Evolutionary conservation across 768 basidiomycete species (phyloP), one percentile per base, ranked within the genome.

Genomic region (Auricularia sp.): DNA sequence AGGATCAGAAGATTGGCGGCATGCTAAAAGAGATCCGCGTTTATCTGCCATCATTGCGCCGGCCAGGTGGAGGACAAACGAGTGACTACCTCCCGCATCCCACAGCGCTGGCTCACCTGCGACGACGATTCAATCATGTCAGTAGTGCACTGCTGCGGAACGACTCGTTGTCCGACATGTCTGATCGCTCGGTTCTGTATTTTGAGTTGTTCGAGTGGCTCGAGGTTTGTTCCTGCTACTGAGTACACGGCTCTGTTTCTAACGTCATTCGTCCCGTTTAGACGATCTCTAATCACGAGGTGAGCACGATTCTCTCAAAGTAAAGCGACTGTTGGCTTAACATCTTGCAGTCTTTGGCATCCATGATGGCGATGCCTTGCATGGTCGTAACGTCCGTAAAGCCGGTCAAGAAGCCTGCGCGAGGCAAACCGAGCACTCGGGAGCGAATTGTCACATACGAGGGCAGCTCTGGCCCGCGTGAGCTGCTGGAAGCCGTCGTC

Each of bases 341-440:
- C 39, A 18, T 13, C 14, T 18, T 10, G 18, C 47, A 51, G 47
- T 51, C 92, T 4, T 76, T 97, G 47, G 92, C 92, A 16, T 92
- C 90, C 67, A 94, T 95, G 89, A 92, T 96, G 85, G 93, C 92
- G 1, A 96, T 95, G 92, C 93, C 94, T 5, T 92, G 92, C 72
- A 94, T 94, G 93, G 85, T 86, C n/a, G 83, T 85, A 21, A 79
- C 82, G 3, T 88, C 88, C 21, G 81, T 85, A 62, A 89, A 88
- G 72, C 77, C 81, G 5, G 77, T 85, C n/a, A 86, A 83, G 78
- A 83, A 80, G 69, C 42, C 63, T 51, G 63, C 65, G 33, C 79
- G 75, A 62, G 74, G 77, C 59, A 79, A 77, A 66, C 75, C 81
- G 16, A 78, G 81, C 7, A 83, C 87, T 65, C 85, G 92, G 36